A percentile compares a stretch with the other conserved stretches of the same genome.
Evolutionary conservation across 179 eudicot species (phyloP).

Genomic region (Spinacia oleracea): DNA sequence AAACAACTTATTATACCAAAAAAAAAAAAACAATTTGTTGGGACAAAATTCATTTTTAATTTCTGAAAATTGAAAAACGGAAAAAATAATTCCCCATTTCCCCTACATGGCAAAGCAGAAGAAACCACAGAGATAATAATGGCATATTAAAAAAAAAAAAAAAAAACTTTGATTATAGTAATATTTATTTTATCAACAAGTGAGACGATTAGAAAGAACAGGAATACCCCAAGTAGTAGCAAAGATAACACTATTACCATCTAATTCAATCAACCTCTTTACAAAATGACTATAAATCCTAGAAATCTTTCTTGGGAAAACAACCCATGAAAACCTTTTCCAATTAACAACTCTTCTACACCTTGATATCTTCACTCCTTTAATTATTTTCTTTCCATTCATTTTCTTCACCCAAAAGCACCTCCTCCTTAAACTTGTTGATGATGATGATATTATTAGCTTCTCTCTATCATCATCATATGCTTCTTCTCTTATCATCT

Average conservation of each 20-base stretch:
- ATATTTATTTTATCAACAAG: not conserved
- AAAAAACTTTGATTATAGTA: not conserved
- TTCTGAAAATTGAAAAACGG: too few relatives aligned
- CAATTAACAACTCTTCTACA: conserved; percentile 18
- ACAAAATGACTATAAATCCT: conserved; percentile 31
- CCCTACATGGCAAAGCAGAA: not conserved
- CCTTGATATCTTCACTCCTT: conserved; percentile 33
- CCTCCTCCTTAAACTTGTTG: conserved; percentile 32
- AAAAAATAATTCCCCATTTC: not conserved
- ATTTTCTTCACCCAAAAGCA: conserved; percentile 35
- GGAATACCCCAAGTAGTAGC: conserved; percentile 41
- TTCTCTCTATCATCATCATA: not conserved
- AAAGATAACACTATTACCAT: conserved; percentile 32
- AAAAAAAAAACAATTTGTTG: not conserved
- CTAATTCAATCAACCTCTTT: conserved; percentile 33
- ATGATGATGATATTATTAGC: not conserved
- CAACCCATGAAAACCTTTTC: conserved; percentile 33
- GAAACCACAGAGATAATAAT: not conserved
- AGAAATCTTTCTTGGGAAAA: conserved; percentile 30
- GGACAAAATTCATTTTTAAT: too few relatives aligned
- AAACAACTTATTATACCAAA: too few relatives aligned
- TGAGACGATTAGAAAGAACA: conserved; percentile 31
- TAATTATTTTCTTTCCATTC: conserved; percentile 27
- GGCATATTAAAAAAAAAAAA: not conserved
- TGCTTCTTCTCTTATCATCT: conserved; percentile 24